Evolutionary conservation across 1,139 yeast genomes (phyloP).

Genomic region (Suhomyces kunorum): DNA sequence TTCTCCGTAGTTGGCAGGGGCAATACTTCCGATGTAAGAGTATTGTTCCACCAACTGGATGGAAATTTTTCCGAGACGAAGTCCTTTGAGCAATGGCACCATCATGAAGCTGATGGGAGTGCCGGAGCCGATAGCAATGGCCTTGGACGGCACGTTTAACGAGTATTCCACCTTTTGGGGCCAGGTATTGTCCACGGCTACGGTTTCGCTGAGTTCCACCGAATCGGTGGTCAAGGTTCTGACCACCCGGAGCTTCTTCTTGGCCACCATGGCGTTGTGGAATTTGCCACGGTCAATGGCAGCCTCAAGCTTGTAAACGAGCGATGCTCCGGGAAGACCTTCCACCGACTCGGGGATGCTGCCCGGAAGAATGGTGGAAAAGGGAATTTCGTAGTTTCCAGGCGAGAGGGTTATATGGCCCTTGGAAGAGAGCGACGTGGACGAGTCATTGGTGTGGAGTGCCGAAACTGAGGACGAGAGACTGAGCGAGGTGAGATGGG

Average conservation of each 20-base stretch:
- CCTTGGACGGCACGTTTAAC: slow-evolving; percentile 82
- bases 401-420: slow-evolving; percentile 42
- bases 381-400: slow-evolving; percentile 92
- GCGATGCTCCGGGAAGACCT: slow-evolving; percentile 82
- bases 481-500: slow-evolving; percentile 24
- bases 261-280: slow-evolving; percentile 61
- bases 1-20: slow-evolving; percentile 61
- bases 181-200: slow-evolving; percentile 96
- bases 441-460: slow-evolving; percentile 11
- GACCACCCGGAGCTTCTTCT: slow-evolving; percentile 77
- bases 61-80: slow-evolving; percentile 69
- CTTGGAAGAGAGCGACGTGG: slow-evolving; percentile 20
- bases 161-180: slow-evolving; percentile 91
- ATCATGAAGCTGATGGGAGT: slow-evolving; percentile 69
- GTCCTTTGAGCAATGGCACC: slow-evolving; percentile 81
- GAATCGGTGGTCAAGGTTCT: slow-evolving; percentile 88
- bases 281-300: slow-evolving; percentile 82
- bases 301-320: slow-evolving; percentile 79
- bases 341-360: slow-evolving; percentile 84
- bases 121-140: slow-evolving; percentile 85
- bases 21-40: slow-evolving; percentile 59
- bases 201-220: slow-evolving; percentile 85
- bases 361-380: slow-evolving; percentile 83
- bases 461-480: slow-evolving; percentile 16
- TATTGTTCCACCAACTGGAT: slow-evolving; percentile 68